Base-by-base conservation (phyloP, 768 basidiomycete species). In the Podaxis rugospora region DNA sequence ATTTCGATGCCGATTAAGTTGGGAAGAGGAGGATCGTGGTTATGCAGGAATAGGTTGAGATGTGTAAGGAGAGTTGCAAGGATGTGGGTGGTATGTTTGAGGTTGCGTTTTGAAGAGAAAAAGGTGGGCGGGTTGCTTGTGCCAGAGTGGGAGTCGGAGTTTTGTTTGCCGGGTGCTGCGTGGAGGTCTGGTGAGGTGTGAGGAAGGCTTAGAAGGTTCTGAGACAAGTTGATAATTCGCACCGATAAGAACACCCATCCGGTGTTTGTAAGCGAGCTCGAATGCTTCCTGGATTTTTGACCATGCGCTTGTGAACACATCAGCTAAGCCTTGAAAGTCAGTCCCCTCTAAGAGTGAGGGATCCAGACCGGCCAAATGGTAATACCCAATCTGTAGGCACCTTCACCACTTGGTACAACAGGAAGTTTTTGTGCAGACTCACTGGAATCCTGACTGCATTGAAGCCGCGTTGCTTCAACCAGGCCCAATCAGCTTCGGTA, bases 171-270 rank as follows among this genome's bases (percentile, higher is more conserved):
- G 0, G 88, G 86, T 0, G 86, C 89, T 18, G 88, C 83, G 63
- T 90, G 89, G 3, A 91, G 77, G 70, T 90, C 89, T 89, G 62
- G 57, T 58, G 52, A 28, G 36, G 9, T 23, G 54, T 25, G 32
- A 53, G 56, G 27, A 23, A 10, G 7, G 18, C 42, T 47, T 39
- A 32, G 21, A 25, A 51, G 14, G 51, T 4, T 35, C n/a, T 51
- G 39, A 37, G 18, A 25, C 25, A 14, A 5, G 7, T 11, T 49
- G 40, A 18, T 40, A 5, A 28, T 68, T 68, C 78, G 10, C 53
- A 88, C 88, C 88, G 51, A 93, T 75, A 16, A 93, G 74, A 16
- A 93, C 88, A 2, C 91, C 90, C n/a, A 94, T 77, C 16, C 83
- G 82, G 65, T 80, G 74, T 7, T 66, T 67, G 35, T 78, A 74